These are phyloP conservation scores for Isatis tinctoria DNA, from an alignment of 345 rosid genomes.

Conservation along the genomic window DNA sequence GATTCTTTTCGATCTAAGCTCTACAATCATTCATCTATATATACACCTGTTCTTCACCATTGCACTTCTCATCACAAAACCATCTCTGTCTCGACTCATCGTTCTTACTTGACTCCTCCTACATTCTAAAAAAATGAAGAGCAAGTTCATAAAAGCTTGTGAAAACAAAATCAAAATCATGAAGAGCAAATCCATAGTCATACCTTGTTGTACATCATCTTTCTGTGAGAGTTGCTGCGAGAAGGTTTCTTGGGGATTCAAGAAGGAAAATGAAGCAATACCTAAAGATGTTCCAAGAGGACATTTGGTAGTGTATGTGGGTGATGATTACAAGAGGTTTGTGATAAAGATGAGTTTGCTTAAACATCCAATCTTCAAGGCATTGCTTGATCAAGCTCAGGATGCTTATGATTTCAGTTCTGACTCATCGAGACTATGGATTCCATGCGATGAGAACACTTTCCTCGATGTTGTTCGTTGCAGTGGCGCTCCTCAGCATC, in stretches of 20 bases:
- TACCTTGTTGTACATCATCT: constrained; percentile 42
- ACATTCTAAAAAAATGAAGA: constrained; percentile 32
- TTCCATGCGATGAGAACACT: constrained; percentile 71
- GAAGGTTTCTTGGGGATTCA: constrained; percentile 45
- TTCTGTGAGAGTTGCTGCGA: constrained; percentile 46
- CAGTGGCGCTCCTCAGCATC: constrained; percentile 40
- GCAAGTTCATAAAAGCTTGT: constrained; percentile 42
- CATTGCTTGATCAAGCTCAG: constrained; percentile 70
- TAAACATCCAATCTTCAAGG: constrained; percentile 70
- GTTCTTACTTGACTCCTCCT: not conserved
- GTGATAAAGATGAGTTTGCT: constrained; percentile 70
- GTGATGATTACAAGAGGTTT: constrained; percentile 59
- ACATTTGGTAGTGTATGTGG: constrained; percentile 78
- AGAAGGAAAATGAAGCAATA: constrained; percentile 39
- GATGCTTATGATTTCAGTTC: constrained; percentile 60
- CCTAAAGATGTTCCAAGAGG: constrained; percentile 90
- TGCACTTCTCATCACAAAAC: constrained; percentile 21
- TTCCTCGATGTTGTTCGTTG: constrained; percentile 74
- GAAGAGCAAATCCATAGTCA: constrained; percentile 39
- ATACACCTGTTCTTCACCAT: constrained; percentile 26
- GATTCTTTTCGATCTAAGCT: constrained; percentile 15
- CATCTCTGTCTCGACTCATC: constrained; percentile 14
- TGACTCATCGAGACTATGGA: constrained; percentile 59
- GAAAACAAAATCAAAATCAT: constrained; percentile 49
- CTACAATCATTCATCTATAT: constrained; percentile 28